A percentile compares a stretch with the other conserved stretches of the same genome.
Evolutionary conservation across 495 filamentous ascomycete genomes (phyloP).

Genomic region (Xylaria cubensis): DNA sequence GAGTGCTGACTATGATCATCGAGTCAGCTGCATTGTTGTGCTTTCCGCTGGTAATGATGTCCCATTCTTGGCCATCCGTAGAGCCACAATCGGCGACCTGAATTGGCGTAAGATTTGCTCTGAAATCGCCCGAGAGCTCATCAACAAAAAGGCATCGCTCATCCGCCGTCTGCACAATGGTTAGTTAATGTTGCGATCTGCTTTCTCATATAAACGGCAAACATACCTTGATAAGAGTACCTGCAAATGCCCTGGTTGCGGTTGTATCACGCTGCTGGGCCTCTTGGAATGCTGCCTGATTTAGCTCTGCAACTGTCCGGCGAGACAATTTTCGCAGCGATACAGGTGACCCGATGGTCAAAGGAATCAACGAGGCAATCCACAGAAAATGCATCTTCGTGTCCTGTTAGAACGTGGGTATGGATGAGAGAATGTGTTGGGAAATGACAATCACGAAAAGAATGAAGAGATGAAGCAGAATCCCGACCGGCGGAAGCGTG

Average conservation of each 20-base stretch:
- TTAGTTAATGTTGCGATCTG: constrained; percentile 12
- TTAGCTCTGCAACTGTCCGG: constrained; percentile 50
- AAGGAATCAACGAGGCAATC: constrained; percentile 1
- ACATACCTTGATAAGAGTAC: constrained; percentile 55
- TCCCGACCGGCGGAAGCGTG: constrained; percentile 24
- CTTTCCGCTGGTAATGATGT: constrained; percentile 59
- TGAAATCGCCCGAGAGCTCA: constrained; percentile 62
- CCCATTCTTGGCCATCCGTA: constrained; percentile 58
- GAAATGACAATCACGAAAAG: constrained; percentile 4
- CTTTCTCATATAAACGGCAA: not conserved
- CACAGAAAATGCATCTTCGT: constrained; percentile 17
- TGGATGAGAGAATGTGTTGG: constrained; percentile 8
- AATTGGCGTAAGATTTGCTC: constrained; percentile 62
- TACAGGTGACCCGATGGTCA: constrained; percentile 30
- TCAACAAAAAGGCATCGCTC: constrained; percentile 61
- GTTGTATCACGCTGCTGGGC: constrained; percentile 56
- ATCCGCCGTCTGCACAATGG: constrained; percentile 50
- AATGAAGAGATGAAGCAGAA: not conserved
- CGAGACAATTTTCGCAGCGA: constrained; percentile 24
- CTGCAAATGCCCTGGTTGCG: constrained; percentile 56
- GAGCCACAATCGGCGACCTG: constrained; percentile 56
- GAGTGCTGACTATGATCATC: constrained; percentile 59
- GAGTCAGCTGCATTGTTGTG: constrained; percentile 52
- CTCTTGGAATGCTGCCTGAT: constrained; percentile 57
- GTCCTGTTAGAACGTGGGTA: not conserved